Conservation (phyloP, 2,329 filamentous ascomycete species). For the Beauveria sp. region DNA sequence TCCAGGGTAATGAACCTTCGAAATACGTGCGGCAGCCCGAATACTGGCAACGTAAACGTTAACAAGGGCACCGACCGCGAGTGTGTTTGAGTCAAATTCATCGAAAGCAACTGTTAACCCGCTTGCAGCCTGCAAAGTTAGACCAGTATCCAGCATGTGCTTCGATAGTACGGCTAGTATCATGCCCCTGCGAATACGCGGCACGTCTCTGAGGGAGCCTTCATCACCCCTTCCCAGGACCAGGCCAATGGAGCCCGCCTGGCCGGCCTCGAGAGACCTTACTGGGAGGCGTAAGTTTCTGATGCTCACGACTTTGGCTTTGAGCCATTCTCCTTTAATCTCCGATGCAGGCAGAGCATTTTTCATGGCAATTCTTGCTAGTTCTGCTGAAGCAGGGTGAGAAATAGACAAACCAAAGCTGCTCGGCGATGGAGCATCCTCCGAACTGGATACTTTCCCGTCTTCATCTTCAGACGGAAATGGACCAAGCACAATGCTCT, state of each 20-base stretch:
- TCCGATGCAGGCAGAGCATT: slow-evolving; percentile 44
- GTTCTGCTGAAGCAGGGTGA: slow-evolving; percentile 46
- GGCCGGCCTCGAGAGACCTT: slow-evolving; percentile 63
- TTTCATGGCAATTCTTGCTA: slow-evolving; percentile 44
- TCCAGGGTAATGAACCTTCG: slow-evolving; percentile 39
- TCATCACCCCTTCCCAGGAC: slow-evolving; percentile 40
- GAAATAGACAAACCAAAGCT: slow-evolving; percentile 44
- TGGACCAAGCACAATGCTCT: slow-evolving; percentile 72
- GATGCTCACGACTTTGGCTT: slow-evolving; percentile 74
- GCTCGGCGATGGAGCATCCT: slow-evolving; percentile 39
- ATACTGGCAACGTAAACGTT: slow-evolving; percentile 87
- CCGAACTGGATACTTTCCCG: slow-evolving; percentile 28
- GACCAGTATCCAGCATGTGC: slow-evolving; percentile 47
- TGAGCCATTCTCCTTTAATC: slow-evolving; percentile 65
- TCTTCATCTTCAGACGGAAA: slow-evolving; percentile 55
- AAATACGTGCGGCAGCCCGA: slow-evolving; percentile 68
- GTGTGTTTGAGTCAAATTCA: slow-evolving; percentile 50
- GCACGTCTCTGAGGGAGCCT: slow-evolving; percentile 17
- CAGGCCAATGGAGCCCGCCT: slow-evolving; percentile 85
- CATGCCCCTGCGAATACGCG: slow-evolving; percentile 69
- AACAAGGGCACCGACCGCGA: slow-evolving; percentile 61
- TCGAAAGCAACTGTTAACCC: slow-evolving; percentile 67
- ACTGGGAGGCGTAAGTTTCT: slow-evolving; percentile 83
- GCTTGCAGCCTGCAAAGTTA: slow-evolving; percentile 56
- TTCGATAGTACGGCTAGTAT: slow-evolving; percentile 59